Percentiles rank a stretch among this genome's conserved stretches.
phyloP scores from a whole-genome alignment of 352 stramenopile genomes.

The Pythium sukuiense region DNA sequence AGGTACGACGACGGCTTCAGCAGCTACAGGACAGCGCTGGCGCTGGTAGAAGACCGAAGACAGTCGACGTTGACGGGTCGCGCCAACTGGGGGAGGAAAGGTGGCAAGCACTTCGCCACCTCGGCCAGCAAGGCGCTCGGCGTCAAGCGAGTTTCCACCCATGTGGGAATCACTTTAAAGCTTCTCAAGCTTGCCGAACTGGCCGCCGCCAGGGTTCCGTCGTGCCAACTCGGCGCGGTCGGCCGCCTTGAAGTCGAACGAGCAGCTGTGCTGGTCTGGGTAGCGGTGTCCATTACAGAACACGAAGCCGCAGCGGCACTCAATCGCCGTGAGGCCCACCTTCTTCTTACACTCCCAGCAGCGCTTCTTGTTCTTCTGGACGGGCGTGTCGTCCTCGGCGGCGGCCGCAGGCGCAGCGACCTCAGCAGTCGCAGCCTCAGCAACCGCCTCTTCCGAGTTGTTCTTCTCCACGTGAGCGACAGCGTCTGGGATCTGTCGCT shows the following conservation, averaged over 20 bases:
- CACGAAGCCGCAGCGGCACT: slow-evolving; percentile 88
- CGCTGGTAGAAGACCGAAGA: not conserved
- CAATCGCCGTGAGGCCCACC: slow-evolving; percentile 85
- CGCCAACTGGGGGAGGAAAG: not conserved
- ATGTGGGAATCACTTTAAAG: slow-evolving; percentile 39
- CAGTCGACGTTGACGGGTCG: not conserved
- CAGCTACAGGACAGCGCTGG: not conserved
- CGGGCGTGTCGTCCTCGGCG: slow-evolving; percentile 33
- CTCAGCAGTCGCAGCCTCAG: slow-evolving; percentile 9
- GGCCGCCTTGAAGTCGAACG: slow-evolving; percentile 83
- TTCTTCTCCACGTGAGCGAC: slow-evolving; percentile 16
- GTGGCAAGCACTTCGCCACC: slow-evolving; percentile 24
- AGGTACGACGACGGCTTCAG: not conserved
- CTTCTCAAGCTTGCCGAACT: slow-evolving; percentile 88
- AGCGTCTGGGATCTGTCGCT: slow-evolving; percentile 18
- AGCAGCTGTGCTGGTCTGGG: slow-evolving; percentile 83
- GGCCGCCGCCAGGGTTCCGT: slow-evolving; percentile 75
- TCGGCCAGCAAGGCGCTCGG: not conserved
- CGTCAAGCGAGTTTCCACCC: slow-evolving; percentile 7
- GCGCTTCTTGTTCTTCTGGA: slow-evolving; percentile 91
- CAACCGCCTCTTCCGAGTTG: slow-evolving; percentile 9
- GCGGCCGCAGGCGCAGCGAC: slow-evolving; percentile 26
- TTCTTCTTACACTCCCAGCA: slow-evolving; percentile 93
- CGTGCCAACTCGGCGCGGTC: slow-evolving; percentile 76
- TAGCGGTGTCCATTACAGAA: slow-evolving; percentile 89